Base-by-base conservation (phyloP, 495 filamentous ascomycete genomes). In the Venustampulla echinocandica region DNA sequence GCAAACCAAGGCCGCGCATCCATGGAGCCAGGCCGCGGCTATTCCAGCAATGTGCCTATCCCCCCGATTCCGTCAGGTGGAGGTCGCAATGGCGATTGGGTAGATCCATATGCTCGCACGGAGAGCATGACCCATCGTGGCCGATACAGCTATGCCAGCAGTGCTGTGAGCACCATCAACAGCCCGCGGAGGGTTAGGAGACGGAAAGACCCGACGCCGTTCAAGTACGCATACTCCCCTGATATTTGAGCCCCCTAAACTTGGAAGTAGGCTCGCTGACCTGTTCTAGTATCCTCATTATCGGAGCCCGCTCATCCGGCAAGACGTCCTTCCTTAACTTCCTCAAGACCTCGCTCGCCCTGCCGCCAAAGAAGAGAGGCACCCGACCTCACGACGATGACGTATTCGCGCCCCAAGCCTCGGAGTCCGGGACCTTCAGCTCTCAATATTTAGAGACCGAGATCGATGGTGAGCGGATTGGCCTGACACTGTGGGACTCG, bases 301-400 rank as follows among this genome's bases (percentile, higher is more conserved):
- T 97, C 53, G 92, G 92, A 34, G 82, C 88, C 36, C 79, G 82
- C 46, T 87, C 84, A 59, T 90, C 85, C 13, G 92, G 92, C 59
- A 98, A 98, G 70, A 93, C 88, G 10, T 93, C 87, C 18, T 96
- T 98, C 69, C 82, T 98, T 64, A 85, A 95, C 56, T 97, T 97
- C 66, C 82, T 98, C 44, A 84, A 84, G 61, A 84, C 76, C 34
- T 80, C 90, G 0, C 74, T 98, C 37, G 81, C 83, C 28, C 70
- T 89, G 39, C 88, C 88, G 32, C 60, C 81, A 1, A 85, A 88
- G 66, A 90, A 90, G 65, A 75, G 79, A 46, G 70, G 68, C 23
- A 62, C 66, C 28, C 51, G 59, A 43, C 67, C 27, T n/a, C 27
- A 73, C 4, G 64, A 69, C 33, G 61, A 73, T 28, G 73, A 82